Base-by-base conservation (phyloP, 371 early-diverging fungal genomes). In the Mucor racemosus region DNA sequence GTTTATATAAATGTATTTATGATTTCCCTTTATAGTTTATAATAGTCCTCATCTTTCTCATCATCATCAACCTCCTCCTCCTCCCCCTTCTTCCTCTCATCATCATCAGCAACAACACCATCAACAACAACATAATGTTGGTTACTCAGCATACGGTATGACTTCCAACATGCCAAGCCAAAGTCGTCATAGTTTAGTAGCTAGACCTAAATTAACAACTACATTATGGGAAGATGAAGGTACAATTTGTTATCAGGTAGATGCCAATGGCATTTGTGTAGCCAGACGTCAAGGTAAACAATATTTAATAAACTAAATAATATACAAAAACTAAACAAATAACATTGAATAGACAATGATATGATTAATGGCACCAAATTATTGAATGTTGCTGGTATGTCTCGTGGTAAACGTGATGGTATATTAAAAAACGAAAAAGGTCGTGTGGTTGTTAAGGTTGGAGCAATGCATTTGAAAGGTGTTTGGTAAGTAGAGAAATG, bases 301-400 rank as follows among this genome's bases (percentile, higher is more conserved):
- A 44, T 17, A 44, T 6, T 15, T 7, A 44, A 42, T 42, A 14
- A 42, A 85, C 74, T 3, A 69, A 58, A 38, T n/a, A 17, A 26
- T 11, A 55, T 21, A 44, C n/a, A 46, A 60, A 34, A 10, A 58
- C 15, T 39, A 13, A 8, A 33, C 19, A 15, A 21, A 26, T 26
- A 60, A 36, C 9, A 50, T 26, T 26, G 13, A 26, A 58, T 58
- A 80, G 93, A 94, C 68, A 91, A 92, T 72, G 86, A 92, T 66
- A 91, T 92, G 91, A 87, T 93, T 64, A 93, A 94, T 72, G 92
- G 94, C 6, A 94, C 94, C 39, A 94, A 94, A 70, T 76, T 94
- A 60, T 83, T 94, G 21, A 94, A 94, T 77, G 92, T 94, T 17
- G 89, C 89, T 14, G 91, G 92, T 53, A 92, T 94, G 94, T 90